A percentile compares a stretch with the other conserved stretches of the same genome.
Conservation (phyloP, 257 asterid genomes). For the Pogostemon cablin region DNA sequence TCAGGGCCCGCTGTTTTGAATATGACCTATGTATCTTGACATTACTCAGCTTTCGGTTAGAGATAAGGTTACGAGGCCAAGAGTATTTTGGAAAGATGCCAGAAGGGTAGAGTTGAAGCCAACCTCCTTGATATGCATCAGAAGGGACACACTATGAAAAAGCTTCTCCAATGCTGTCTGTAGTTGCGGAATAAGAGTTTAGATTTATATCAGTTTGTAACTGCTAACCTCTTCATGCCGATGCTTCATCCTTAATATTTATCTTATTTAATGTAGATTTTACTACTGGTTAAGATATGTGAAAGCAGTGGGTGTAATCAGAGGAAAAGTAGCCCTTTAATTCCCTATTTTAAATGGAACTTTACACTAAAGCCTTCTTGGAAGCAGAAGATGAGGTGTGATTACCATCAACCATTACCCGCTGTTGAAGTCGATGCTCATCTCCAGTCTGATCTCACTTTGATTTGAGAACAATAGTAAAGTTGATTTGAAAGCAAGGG, state of each 20-base stretch:
- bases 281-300: not conserved
- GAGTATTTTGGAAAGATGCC: not conserved
- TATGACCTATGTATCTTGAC: not conserved
- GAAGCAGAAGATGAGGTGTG: not conserved
- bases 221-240: not conserved
- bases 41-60: not conserved
- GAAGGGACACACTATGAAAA: not conserved
- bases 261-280: not conserved
- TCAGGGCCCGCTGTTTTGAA: not conserved
- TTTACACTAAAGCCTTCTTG: not conserved
- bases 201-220: not conserved
- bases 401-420: too few species aligned
- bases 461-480: not conserved
- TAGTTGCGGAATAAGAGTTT: conserved; percentile 13
- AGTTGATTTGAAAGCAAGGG: not conserved
- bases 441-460: not conserved
- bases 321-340: not conserved
- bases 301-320: conserved; percentile 6
- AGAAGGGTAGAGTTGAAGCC: not conserved
- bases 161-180: conserved; percentile 7
- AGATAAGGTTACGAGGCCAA: not conserved
- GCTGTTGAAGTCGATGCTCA: not conserved
- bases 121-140: not conserved
- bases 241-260: not conserved
- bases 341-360: not conserved